Conservation (phyloP, 2,329 filamentous ascomycete species). For the Piedraia hortae region DNA sequence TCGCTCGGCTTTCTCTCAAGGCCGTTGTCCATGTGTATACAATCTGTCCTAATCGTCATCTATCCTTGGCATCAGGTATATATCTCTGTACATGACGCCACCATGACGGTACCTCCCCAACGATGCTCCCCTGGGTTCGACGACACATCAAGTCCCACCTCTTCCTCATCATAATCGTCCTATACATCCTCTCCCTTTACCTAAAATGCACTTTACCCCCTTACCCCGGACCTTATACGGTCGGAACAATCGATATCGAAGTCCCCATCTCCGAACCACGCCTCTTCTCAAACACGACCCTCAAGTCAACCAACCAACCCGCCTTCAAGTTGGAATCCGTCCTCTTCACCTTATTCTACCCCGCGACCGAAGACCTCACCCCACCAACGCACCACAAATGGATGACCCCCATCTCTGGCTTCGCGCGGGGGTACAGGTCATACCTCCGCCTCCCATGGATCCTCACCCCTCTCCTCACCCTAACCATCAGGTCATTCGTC, state of each 20-base stretch:
- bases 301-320: conserved; percentile 15
- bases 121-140: no score
- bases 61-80: no score
- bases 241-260: conserved; percentile 19
- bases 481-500: no score
- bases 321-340: conserved; percentile 20
- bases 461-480: conserved; percentile 14
- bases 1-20: no score
- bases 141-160: no score
- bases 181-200: no score
- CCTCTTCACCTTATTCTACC: conserved; percentile 20
- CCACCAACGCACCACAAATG: conserved; percentile 16
- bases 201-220: no score
- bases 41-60: no score
- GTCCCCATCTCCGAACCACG: conserved; percentile 13
- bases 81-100: no score
- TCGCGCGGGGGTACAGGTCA: conserved; percentile 18
- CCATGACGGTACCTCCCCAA: no score
- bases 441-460: conserved; percentile 15
- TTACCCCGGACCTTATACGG: conserved; percentile 17
- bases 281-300: conserved; percentile 13
- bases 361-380: conserved; percentile 10
- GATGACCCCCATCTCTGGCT: conserved; percentile 17
- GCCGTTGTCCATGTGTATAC: no score
- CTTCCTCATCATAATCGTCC: no score